phyloP scores from a whole-genome alignment of 306 rosid genomes.

The Castanopsis chinensis region DNA sequence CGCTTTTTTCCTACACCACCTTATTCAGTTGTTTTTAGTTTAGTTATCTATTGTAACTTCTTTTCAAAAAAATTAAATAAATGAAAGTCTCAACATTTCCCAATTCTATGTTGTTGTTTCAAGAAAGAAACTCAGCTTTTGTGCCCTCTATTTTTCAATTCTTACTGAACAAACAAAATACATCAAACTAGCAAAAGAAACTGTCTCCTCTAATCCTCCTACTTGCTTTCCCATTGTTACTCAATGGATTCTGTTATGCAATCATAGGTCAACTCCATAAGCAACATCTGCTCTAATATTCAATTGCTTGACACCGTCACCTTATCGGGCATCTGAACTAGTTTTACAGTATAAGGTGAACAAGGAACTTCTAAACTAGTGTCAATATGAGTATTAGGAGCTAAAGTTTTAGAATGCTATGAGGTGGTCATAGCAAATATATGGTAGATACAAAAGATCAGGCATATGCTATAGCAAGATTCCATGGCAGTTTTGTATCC shows the following conservation, averaged over 20 bases:
- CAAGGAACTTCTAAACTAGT: not conserved
- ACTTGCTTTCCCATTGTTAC: not conserved
- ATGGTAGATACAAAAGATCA: not conserved
- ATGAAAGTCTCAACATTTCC: not conserved
- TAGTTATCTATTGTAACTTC: too few species aligned
- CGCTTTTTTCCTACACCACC: too few species aligned
- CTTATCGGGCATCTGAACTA: not conserved
- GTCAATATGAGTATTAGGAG: not conserved
- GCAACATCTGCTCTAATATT: not conserved
- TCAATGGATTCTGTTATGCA: not conserved
- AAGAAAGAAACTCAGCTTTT: not conserved
- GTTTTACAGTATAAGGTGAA: not conserved
- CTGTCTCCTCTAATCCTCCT: not conserved
- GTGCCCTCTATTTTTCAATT: not conserved
- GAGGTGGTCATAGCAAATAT: not conserved
- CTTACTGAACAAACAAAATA: not conserved
- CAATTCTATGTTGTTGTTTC: not conserved
- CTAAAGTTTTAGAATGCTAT: not conserved
- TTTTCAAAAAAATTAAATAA: too few species aligned
- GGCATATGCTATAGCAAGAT: not conserved
- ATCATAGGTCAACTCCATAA: not conserved
- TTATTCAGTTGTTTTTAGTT: too few species aligned
- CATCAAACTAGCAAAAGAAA: not conserved
- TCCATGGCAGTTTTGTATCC: not conserved
- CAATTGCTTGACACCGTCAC: not conserved